Percentiles rank a stretch among this genome's conserved stretches.
Evolutionary conservation across 495 filamentous ascomycete species (phyloP).

Genomic region (Talaromyces wortmannii): DNA sequence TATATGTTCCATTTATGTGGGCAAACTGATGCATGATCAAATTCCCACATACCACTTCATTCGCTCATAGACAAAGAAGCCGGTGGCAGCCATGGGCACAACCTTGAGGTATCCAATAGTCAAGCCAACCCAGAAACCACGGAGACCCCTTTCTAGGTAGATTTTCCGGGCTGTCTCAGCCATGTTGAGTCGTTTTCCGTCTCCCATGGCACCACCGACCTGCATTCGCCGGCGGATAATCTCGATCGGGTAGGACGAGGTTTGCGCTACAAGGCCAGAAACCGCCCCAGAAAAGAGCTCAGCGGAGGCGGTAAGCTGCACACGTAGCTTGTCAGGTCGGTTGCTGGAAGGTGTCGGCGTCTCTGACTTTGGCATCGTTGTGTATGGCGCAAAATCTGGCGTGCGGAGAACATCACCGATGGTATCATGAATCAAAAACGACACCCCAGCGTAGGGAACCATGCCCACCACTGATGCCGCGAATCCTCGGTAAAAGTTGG

Average conservation of each 20-base stretch:
- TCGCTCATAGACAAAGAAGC: slow-evolving; percentile 75
- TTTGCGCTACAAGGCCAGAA: slow-evolving; percentile 84
- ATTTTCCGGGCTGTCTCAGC: slow-evolving; percentile 71
- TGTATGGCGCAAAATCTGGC: slow-evolving; percentile 58
- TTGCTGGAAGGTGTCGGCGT: slow-evolving; percentile 1
- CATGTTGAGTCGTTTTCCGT: slow-evolving; percentile 71
- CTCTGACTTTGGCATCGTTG: slow-evolving; percentile 45
- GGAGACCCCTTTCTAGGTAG: slow-evolving; percentile 63
- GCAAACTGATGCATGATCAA: slow-evolving; percentile 23
- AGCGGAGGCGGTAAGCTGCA: slow-evolving; percentile 59
- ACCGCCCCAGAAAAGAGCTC: slow-evolving; percentile 78
- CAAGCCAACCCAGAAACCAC: slow-evolving; percentile 87
- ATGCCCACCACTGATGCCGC: slow-evolving; percentile 84
- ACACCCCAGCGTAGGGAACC: slow-evolving; percentile 93
- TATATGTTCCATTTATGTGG: slow-evolving; percentile 5
- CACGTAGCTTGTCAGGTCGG: slow-evolving; percentile 9
- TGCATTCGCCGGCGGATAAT: slow-evolving; percentile 92
- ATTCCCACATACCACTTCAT: slow-evolving; percentile 69
- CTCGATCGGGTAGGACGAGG: slow-evolving; percentile 86
- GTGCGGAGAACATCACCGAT: slow-evolving; percentile 72
- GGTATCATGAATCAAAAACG: slow-evolving; percentile 94
- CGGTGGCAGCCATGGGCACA: slow-evolving; percentile 80
- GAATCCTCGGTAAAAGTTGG: slow-evolving; percentile 95
- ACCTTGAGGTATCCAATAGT: slow-evolving; percentile 95
- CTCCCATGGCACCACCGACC: slow-evolving; percentile 88